phyloP scores from a whole-genome alignment of 768 basidiomycete genomes.

The Leccinum longicurvipes region DNA sequence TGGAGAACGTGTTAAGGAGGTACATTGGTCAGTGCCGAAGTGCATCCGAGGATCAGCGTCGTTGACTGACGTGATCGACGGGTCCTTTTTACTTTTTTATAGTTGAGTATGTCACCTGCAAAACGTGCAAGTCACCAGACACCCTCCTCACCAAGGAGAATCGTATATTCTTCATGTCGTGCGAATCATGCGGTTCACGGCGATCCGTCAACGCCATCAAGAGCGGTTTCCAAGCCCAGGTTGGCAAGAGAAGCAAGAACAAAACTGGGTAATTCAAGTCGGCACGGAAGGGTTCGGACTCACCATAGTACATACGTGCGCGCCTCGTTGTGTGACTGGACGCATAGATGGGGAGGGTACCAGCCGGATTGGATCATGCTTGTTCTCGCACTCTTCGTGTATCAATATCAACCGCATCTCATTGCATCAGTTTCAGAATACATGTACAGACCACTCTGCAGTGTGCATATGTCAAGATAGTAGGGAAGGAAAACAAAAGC shows the following conservation, averaged over 20 bases:
- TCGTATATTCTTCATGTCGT: constrained; percentile 97
- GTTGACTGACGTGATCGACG: background rate
- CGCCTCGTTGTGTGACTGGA: background rate
- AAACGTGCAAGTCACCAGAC: constrained; percentile 98
- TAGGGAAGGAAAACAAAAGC: background rate
- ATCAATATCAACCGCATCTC: constrained; percentile 11
- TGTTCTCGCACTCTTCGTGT: constrained; percentile 7
- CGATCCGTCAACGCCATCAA: constrained; percentile 96
- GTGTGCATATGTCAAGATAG: constrained; percentile 10
- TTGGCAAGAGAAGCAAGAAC: constrained; percentile 83
- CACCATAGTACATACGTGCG: background rate
- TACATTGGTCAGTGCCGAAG: constrained; percentile 76
- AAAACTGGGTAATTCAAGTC: constrained; percentile 51
- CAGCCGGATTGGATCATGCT: background rate
- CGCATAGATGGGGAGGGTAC: background rate
- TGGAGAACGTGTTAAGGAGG: constrained; percentile 92
- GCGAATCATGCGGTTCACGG: constrained; percentile 86
- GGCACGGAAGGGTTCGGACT: constrained; percentile 30
- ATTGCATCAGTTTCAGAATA: constrained; percentile 23
- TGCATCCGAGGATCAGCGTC: background rate
- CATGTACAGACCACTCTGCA: constrained; percentile 14
- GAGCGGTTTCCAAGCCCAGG: constrained; percentile 97
- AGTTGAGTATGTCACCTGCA: constrained; percentile 99
- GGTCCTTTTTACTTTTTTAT: background rate
- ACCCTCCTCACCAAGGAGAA: constrained; percentile 97